Conservation (phyloP, 2,329 filamentous ascomycete species). For the Fusarium citri region DNA sequence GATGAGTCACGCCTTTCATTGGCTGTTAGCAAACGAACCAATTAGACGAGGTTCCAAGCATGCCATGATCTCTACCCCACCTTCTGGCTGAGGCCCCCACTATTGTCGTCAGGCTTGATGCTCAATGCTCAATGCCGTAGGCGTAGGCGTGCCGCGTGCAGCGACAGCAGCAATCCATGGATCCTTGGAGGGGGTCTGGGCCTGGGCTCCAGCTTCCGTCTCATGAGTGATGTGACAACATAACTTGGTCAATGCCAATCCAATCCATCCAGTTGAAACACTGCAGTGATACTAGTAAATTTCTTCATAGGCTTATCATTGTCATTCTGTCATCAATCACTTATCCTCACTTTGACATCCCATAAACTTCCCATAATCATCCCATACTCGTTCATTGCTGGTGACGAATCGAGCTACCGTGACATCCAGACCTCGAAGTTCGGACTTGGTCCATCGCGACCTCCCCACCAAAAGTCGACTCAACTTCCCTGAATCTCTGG, state of each 20-base stretch:
- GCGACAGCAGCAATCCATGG: not conserved
- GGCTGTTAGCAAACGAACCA: conserved; percentile 21
- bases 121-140: conserved; percentile 19
- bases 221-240: conserved; percentile 28
- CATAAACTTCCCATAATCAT: not conserved
- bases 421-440: conserved; percentile 3
- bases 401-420: conserved; percentile 13
- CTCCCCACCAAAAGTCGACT: conserved; percentile 35
- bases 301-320: not conserved
- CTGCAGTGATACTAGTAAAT: conserved; percentile 4
- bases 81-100: conserved; percentile 32
- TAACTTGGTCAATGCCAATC: conserved; percentile 9
- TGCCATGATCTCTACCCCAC: conserved; percentile 37
- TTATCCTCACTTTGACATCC: not conserved
- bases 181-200: conserved; percentile 14
- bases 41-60: conserved; percentile 23
- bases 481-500: conserved; percentile 28
- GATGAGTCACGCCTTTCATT: conserved; percentile 29
- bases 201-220: conserved; percentile 16
- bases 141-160: not conserved
- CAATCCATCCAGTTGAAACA: conserved; percentile 17
- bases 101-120: conserved; percentile 14
- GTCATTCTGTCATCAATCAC: conserved; percentile 1
- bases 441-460: conserved; percentile 18
- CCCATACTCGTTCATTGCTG: not conserved